Base-by-base conservation (phyloP, 805 yeast genomes). In the Yamadazyma laniorum region DNA sequence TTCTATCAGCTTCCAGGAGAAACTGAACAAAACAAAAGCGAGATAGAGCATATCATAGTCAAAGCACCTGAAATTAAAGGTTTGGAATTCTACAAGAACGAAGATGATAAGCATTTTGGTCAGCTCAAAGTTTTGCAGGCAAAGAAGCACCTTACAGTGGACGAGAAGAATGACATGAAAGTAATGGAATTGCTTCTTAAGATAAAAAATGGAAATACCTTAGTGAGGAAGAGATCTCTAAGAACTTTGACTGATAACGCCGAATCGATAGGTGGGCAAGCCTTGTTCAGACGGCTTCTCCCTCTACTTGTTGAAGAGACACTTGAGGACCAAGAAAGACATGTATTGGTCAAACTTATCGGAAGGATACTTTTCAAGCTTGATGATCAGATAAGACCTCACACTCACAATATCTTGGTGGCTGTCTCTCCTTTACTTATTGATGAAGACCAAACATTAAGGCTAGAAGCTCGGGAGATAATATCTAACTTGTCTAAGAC, bases 321-420 rank as follows among this genome's bases (percentile, higher is more conserved):
- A 3, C 60, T 89, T 18, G 91, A 82, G 47, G 93, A 85, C 32
- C 85, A 80, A 47, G 97, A 91, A 57, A 72, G 95, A 13, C 95
- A 87, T 62, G 57, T 88, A 9, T 65, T 91, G 39, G 84, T 88
- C 11, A 90, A 89, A 56, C 75, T 86, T 6, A 63, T 85, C 11
- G 87, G 81, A 25, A 65, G 96, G 25, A 67, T 87, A 0, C 57
- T 90, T 6, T 78, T 75, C 54, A 80, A 73, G 46, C 62, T 90
- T 12, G 88, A 80, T 26, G 83, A 75, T 31, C 53, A 70, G 35
- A 72, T 87, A 3, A 65, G 82, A 30, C 96, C 96, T 0, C 85
- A 70, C 48, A 79, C 95, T 0, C 84, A 79, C 44, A 78, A 80
- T 49, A 77, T 90, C 3, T 54, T 90, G 18, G 74, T 75, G 12